A percentile compares a stretch with the other conserved stretches of the same genome.
Conservation (phyloP, 139 green algal genomes). For the Chlorella sp. region DNA sequence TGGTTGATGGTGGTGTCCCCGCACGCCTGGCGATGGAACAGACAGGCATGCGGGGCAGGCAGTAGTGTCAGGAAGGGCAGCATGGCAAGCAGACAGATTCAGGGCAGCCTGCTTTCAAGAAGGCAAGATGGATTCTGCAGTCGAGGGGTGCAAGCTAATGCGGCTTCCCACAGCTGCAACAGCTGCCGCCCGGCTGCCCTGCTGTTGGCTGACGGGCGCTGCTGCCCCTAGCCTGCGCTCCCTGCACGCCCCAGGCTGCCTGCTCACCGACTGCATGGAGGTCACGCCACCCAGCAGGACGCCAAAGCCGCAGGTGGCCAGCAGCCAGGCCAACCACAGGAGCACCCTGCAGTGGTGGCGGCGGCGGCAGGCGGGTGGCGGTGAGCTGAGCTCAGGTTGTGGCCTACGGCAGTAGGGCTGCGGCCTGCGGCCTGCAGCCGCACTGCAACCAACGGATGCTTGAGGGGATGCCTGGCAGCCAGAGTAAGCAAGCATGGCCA, state of each 20-base stretch:
- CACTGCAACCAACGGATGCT: no score
- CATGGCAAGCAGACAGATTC: no score
- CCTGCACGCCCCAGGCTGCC: not conserved
- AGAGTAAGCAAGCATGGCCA: no score
- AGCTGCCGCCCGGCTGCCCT: not conserved
- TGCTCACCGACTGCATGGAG: constrained; percentile 29
- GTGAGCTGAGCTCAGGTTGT: no score
- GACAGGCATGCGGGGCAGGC: not conserved
- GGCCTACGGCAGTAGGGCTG: no score
- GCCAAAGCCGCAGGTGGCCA: constrained; percentile 39
- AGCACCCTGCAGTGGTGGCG: no score
- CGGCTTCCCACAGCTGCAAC: not conserved
- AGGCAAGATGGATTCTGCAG: not conserved
- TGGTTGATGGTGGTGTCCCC: not conserved
- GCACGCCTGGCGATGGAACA: not conserved
- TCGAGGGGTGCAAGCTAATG: no score
- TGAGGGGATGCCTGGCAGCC: no score
- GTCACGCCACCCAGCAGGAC: constrained; percentile 49
- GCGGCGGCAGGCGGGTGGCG: no score
- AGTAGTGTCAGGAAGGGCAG: not conserved
- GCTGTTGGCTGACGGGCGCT: not conserved
- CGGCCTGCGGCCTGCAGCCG: no score
- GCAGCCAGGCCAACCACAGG: constrained; percentile 21
- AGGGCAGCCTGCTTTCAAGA: not conserved
- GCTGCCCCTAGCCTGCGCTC: not conserved